phyloP scores from a whole-genome alignment of 441 rosid genomes.

The Flueggea neowawraea region DNA sequence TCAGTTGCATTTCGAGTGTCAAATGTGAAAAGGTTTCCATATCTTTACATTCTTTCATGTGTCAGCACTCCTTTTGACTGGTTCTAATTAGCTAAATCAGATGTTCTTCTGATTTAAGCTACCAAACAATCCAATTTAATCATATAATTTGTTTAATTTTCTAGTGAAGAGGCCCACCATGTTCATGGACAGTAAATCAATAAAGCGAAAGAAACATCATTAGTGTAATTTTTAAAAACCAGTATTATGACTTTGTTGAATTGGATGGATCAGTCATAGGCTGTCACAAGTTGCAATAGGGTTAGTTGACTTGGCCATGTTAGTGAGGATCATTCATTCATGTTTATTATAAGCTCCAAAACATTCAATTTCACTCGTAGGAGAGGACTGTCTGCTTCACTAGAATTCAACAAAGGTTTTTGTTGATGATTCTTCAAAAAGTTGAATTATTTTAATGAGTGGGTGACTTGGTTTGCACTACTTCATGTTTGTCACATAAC shows the following conservation, averaged over 20 bases:
- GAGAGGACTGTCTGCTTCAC: conserved; percentile 13
- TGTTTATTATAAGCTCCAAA: conserved; percentile 6
- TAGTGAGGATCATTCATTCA: no score
- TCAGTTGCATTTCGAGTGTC: not conserved
- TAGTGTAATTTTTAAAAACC: not conserved
- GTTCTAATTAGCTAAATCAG: conserved; percentile 14
- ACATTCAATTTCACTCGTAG: no score
- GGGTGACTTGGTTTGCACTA: conserved; percentile 9
- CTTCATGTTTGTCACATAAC: not conserved
- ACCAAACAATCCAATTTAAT: not conserved
- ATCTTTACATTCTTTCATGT: conserved; percentile 27
- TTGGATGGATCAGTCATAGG: conserved; percentile 1
- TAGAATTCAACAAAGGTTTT: conserved; percentile 18
- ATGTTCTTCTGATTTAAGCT: not conserved
- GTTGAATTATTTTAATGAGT: not conserved
- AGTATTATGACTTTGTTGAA: conserved; percentile 13
- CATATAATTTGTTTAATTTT: conserved; percentile 12
- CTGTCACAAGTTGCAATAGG: conserved; percentile 16
- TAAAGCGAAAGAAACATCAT: no score
- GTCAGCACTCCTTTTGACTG: conserved; percentile 31
- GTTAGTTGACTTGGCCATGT: conserved; percentile 27
- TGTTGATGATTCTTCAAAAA: conserved; percentile 12
- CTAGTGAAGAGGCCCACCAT: no score
- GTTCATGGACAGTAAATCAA: no score
- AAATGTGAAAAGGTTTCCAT: conserved; percentile 32